These are phyloP conservation scores for Dentipellis sp. DNA, from an alignment of 768 basidiomycete species.

Conservation along the genomic window DNA sequence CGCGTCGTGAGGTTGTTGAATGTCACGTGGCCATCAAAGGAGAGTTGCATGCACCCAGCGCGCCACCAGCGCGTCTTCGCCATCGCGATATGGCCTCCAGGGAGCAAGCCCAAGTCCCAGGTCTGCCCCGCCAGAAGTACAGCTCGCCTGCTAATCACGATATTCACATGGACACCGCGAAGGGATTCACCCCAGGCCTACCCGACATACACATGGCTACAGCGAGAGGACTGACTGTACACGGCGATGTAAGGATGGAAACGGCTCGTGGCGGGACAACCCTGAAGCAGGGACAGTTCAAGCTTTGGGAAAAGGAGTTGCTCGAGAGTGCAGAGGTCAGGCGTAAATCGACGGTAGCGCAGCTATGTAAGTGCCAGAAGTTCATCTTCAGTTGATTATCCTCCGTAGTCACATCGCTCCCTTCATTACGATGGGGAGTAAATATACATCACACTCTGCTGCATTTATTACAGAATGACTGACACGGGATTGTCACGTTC, in stretches of 20 bases:
- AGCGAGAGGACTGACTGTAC: conserved; percentile 41
- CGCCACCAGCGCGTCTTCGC: no score
- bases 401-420: background rate
- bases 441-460: background rate
- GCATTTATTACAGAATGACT: background rate
- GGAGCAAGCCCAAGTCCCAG: no score
- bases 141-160: conserved; percentile 27
- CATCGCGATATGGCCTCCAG: no score
- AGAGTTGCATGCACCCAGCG: no score
- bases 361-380: conserved; percentile 62
- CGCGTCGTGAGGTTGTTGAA: no score
- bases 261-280: conserved; percentile 49
- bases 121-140: no score
- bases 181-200: conserved; percentile 38
- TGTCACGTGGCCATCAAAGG: no score
- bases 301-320: conserved; percentile 82
- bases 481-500: background rate
- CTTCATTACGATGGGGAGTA: background rate
- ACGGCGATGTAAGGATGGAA: conserved; percentile 60
- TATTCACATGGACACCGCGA: conserved; percentile 76
- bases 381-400: background rate
- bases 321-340: conserved; percentile 81
- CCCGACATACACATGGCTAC: conserved; percentile 57
- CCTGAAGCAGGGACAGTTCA: conserved; percentile 41
- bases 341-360: conserved; percentile 94